Conservation (phyloP, 192 early-diverging fungal species). For the Coemansia sp. region DNA sequence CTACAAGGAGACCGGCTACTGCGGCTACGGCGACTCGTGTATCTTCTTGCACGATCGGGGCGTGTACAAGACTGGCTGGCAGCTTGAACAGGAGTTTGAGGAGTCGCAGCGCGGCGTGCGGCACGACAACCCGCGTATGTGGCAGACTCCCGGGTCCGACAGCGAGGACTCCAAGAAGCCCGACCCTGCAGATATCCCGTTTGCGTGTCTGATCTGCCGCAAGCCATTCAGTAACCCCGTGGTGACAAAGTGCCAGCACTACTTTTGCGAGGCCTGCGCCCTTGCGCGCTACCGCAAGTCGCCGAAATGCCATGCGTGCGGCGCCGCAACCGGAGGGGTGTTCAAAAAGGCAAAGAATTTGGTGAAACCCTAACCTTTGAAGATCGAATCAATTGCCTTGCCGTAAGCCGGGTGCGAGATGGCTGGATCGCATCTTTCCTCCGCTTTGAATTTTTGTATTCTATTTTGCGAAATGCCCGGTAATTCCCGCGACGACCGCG, state of each 20-base stretch:
- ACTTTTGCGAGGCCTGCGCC: constrained; percentile 96
- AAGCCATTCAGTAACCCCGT: constrained; percentile 84
- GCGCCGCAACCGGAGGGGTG: constrained; percentile 72
- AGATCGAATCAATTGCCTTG: not conserved
- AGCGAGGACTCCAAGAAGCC: constrained; percentile 19
- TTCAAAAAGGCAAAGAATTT: constrained; percentile 72
- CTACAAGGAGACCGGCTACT: constrained; percentile 93
- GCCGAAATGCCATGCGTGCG: constrained; percentile 90
- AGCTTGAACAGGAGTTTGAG: constrained; percentile 98
- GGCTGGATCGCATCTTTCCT: no score
- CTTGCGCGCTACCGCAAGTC: constrained; percentile 75
- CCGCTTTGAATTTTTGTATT: not conserved
- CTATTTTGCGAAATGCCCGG: not conserved
- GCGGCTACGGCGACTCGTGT: constrained; percentile 98
- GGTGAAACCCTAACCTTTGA: not conserved
- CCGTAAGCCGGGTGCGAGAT: not conserved
- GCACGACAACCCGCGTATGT: constrained; percentile 52
- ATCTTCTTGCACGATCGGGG: constrained; percentile 97
- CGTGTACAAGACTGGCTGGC: constrained; percentile 95
- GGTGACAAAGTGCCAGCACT: constrained; percentile 88
- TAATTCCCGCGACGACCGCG: not conserved
- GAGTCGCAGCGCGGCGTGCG: constrained; percentile 65
- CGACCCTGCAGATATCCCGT: constrained; percentile 81
- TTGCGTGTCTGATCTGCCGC: constrained; percentile 93
- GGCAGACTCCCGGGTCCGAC: constrained; percentile 35